These are phyloP conservation scores for Amyloporia xantha DNA, from an alignment of 768 basidiomycete species.

Conservation along the genomic window DNA sequence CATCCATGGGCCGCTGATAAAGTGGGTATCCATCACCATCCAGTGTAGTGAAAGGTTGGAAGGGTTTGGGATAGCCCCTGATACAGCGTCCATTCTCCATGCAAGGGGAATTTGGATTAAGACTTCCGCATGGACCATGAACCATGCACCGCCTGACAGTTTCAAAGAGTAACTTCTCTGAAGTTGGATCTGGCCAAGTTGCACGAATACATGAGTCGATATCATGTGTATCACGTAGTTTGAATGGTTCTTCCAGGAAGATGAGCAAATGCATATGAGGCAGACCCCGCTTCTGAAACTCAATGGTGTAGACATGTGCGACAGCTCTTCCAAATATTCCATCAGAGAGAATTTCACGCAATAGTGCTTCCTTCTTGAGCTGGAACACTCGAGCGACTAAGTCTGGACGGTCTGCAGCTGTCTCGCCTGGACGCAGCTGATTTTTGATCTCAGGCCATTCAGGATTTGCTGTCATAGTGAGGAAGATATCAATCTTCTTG, in stretches of 20 bases:
- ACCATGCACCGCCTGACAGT: constrained; percentile 37
- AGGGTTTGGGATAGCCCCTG: constrained; percentile 40
- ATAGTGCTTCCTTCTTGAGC: constrained; percentile 30
- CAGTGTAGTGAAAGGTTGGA: constrained; percentile 27
- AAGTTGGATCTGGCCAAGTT: constrained; percentile 34
- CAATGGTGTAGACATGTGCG: constrained; percentile 44
- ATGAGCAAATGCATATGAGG: constrained; percentile 49
- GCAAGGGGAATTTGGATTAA: constrained; percentile 21
- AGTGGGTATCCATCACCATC: constrained; percentile 35
- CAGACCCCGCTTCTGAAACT: constrained; percentile 53
- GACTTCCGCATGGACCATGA: constrained; percentile 41
- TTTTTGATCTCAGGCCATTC: constrained; percentile 38
- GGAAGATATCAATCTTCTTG: constrained; percentile 36
- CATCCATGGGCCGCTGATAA: constrained; percentile 32
- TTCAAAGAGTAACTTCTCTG: constrained; percentile 33
- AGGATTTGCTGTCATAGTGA: constrained; percentile 50
- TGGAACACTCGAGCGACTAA: constrained; percentile 40
- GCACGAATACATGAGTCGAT: constrained; percentile 37
- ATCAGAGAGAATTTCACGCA: constrained; percentile 28
- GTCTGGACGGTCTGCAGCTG: constrained; percentile 39
- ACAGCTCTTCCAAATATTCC: constrained; percentile 35
- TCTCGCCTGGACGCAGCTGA: constrained; percentile 22
- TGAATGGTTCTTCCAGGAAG: constrained; percentile 28
- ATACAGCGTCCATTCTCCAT: constrained; percentile 36
- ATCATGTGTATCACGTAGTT: constrained; percentile 28